These are phyloP conservation scores for Boletus speciosus DNA, from an alignment of 768 basidiomycete genomes.

Conservation along the genomic window DNA sequence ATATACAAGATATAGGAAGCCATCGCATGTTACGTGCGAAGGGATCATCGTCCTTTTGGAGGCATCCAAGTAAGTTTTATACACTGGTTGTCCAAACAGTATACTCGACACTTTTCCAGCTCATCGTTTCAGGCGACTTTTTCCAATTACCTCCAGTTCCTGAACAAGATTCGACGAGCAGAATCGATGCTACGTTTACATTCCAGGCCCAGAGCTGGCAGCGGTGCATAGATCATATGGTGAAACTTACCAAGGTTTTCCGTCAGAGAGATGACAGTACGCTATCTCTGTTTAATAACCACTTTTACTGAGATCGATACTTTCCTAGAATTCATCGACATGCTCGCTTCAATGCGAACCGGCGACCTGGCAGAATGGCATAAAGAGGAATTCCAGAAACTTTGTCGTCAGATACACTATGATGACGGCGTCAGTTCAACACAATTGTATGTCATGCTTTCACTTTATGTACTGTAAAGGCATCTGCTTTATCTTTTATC, in stretches of 20 bases:
- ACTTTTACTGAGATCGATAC: background rate
- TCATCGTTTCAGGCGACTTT: constrained; percentile 75
- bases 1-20: constrained; percentile 23
- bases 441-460: constrained; percentile 60
- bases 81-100: background rate
- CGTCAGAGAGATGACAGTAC: constrained; percentile 61
- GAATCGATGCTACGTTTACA: constrained; percentile 52
- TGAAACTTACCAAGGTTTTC: constrained; percentile 62
- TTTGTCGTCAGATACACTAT: constrained; percentile 64
- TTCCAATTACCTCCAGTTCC: constrained; percentile 77
- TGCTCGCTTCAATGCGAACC: constrained; percentile 98
- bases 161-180: constrained; percentile 45
- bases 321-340: constrained; percentile 76
- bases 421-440: constrained; percentile 84
- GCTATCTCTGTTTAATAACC: background rate
- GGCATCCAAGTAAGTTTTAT: constrained; percentile 53
- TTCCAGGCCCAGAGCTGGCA: constrained; percentile 67
- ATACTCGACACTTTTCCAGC: constrained; percentile 36
- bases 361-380: constrained; percentile 67
- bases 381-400: constrained; percentile 59
- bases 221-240: constrained; percentile 45
- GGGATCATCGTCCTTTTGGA: constrained; percentile 50
- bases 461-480: background rate
- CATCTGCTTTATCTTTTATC: background rate
- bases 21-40: constrained; percentile 44